phyloP scores from a whole-genome alignment of 148 eudicot species.

The Rhododendron ferrugineum region DNA sequence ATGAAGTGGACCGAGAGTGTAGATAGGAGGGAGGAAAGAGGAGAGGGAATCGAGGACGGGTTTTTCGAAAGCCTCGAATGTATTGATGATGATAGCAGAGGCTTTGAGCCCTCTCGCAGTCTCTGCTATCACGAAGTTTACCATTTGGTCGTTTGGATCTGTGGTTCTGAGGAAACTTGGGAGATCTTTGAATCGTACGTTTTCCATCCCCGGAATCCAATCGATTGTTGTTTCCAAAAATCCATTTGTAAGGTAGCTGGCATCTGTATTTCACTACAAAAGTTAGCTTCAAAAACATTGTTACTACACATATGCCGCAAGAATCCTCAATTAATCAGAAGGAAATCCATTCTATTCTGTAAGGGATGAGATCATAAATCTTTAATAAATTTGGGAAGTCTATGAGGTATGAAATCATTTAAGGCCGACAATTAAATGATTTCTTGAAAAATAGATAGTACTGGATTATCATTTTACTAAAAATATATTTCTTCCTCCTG shows the following conservation, averaged over 20 bases:
- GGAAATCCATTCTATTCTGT: no score
- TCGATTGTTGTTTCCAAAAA: slow-evolving; percentile 40
- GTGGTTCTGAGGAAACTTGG: slow-evolving; percentile 54
- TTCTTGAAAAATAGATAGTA: no score
- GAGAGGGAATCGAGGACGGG: slow-evolving; percentile 28
- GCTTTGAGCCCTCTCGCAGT: slow-evolving; percentile 21
- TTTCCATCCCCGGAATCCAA: slow-evolving; percentile 35
- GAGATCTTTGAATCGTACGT: slow-evolving; percentile 23
- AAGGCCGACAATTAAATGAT: no score
- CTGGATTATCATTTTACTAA: no score
- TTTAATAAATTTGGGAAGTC: no score
- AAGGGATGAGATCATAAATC: no score
- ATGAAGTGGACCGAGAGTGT: slow-evolving; percentile 41
- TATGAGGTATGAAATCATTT: no score
- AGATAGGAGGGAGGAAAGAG: slow-evolving; percentile 26
- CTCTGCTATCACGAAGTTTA: slow-evolving; percentile 19
- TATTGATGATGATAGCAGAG: slow-evolving; percentile 42
- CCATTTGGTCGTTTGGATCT: not conserved
- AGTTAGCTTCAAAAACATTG: not conserved
- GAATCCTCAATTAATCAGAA: no score
- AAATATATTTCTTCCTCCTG: not conserved
- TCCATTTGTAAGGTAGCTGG: slow-evolving; percentile 37
- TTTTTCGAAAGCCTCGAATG: slow-evolving; percentile 43
- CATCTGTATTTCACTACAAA: slow-evolving; percentile 21
- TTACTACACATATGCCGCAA: no score